These are phyloP conservation scores for Austroboletus festivus DNA, from an alignment of 768 basidiomycete genomes.

Conservation along the genomic window DNA sequence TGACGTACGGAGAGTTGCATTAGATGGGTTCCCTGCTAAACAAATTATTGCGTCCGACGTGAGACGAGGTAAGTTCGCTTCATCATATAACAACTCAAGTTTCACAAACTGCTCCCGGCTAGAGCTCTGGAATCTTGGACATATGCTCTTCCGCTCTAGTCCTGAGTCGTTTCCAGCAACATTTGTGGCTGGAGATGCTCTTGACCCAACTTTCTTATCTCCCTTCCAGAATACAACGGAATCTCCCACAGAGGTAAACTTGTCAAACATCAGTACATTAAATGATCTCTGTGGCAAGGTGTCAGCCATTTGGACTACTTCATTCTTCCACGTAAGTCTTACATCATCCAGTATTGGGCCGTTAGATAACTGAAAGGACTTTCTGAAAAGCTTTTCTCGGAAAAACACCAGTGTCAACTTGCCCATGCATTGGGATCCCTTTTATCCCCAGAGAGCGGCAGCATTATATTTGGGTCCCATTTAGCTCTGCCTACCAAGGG, in stretches of 20 bases:
- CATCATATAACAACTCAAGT: neutral
- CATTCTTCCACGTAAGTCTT: conserved; percentile 41
- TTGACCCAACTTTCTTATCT: conserved; percentile 44
- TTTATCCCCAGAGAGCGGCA: conserved; percentile 27
- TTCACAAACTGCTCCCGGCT: neutral
- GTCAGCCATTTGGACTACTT: conserved; percentile 46
- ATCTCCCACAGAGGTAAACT: conserved; percentile 15
- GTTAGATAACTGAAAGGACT: conserved; percentile 16
- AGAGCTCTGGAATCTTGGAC: conserved; percentile 64
- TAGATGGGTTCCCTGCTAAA: conserved; percentile 39
- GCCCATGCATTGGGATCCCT: conserved; percentile 26
- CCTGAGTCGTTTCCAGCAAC: conserved; percentile 49
- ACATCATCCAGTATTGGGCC: conserved; percentile 16
- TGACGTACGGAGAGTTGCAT: conserved; percentile 38
- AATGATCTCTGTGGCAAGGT: conserved; percentile 45
- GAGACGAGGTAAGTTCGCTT: conserved; percentile 27
- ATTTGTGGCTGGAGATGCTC: conserved; percentile 55
- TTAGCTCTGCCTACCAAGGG: conserved; percentile 14
- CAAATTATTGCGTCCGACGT: conserved; percentile 41
- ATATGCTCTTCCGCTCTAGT: conserved; percentile 54
- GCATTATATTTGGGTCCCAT: conserved; percentile 32
- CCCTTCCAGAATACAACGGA: conserved; percentile 23
- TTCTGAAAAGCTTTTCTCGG: conserved; percentile 26
- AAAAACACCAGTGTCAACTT: conserved; percentile 23
- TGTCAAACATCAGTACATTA: conserved; percentile 38